Conservation (phyloP, 768 basidiomycete genomes). For the Mycena filopes region DNA sequence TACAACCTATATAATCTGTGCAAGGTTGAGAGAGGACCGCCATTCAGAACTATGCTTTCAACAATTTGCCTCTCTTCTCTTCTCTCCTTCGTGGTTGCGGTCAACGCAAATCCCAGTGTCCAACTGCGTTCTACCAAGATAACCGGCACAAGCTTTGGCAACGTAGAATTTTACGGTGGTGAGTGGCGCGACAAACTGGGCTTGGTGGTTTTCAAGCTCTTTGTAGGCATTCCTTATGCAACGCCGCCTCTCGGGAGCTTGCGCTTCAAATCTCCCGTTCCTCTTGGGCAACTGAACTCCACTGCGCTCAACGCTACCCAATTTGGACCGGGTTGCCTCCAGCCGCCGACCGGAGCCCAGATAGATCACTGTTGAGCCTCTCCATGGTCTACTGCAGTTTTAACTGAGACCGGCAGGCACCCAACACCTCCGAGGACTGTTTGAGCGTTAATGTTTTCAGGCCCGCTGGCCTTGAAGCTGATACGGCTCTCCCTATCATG, state of each 20-base stretch:
- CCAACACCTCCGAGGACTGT: constrained; percentile 52
- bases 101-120: background rate
- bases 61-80: background rate
- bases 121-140: constrained; percentile 7
- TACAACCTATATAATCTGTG: too few relatives aligned
- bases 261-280: constrained; percentile 43
- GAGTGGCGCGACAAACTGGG: background rate
- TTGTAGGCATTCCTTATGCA: constrained; percentile 41
- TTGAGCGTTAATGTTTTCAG: constrained; percentile 58
- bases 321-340: constrained; percentile 42
- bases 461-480: constrained; percentile 42
- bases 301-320: constrained; percentile 41
- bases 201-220: background rate
- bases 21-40: too few relatives aligned
- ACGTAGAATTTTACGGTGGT: constrained; percentile 22
- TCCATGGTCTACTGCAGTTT: too few relatives aligned
- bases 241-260: constrained; percentile 43
- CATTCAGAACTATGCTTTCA: constrained; percentile 9
- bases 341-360: constrained; percentile 29
- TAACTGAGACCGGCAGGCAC: too few relatives aligned
- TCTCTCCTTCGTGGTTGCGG: background rate
- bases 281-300: constrained; percentile 32
- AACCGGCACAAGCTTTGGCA: background rate
- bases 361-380: too few relatives aligned
- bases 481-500: constrained; percentile 33